Conservation (phyloP, 306 rosid species). For the Begonia peltatifolia region DNA sequence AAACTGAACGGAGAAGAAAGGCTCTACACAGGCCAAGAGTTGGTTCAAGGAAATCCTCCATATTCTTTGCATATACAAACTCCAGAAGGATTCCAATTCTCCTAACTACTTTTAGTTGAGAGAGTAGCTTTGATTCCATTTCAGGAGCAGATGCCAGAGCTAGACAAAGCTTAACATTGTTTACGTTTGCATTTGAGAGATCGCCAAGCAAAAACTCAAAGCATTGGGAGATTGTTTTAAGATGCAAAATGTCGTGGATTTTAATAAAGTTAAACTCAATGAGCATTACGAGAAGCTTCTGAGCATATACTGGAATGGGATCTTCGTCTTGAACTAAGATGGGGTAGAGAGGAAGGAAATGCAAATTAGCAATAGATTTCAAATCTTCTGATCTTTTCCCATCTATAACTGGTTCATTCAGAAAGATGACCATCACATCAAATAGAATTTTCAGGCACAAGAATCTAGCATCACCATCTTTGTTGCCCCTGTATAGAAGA, state of each 20-base stretch:
- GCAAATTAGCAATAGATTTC: conserved; percentile 48
- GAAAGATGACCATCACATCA: conserved; percentile 65
- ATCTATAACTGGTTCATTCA: conserved; percentile 60
- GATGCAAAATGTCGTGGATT: conserved; percentile 74
- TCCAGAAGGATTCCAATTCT: conserved; percentile 80
- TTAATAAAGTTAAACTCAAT: conserved; percentile 54
- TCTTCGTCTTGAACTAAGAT: conserved; percentile 85
- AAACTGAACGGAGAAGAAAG: conserved; percentile 65
- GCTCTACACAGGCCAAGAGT: conserved; percentile 85
- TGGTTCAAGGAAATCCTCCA: conserved; percentile 94
- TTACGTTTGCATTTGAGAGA: conserved; percentile 80
- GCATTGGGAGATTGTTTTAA: conserved; percentile 88
- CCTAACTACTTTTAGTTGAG: conserved; percentile 83
- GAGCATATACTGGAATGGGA: conserved; percentile 88
- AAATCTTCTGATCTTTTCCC: conserved; percentile 55
- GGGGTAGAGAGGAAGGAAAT: conserved; percentile 90
- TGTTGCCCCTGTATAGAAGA: conserved; percentile 80
- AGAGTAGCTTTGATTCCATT: conserved; percentile 87
- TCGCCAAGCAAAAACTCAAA: conserved; percentile 95
- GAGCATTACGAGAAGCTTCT: conserved; percentile 97
- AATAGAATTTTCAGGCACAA: conserved; percentile 81
- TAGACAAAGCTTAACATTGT: conserved; percentile 68
- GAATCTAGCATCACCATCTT: conserved; percentile 96
- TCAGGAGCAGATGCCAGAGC: conserved; percentile 90
- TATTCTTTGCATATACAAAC: conserved; percentile 64